Evolutionary conservation across 345 rosid species (phyloP).

Genomic region (Bruguiera sexangula): DNA sequence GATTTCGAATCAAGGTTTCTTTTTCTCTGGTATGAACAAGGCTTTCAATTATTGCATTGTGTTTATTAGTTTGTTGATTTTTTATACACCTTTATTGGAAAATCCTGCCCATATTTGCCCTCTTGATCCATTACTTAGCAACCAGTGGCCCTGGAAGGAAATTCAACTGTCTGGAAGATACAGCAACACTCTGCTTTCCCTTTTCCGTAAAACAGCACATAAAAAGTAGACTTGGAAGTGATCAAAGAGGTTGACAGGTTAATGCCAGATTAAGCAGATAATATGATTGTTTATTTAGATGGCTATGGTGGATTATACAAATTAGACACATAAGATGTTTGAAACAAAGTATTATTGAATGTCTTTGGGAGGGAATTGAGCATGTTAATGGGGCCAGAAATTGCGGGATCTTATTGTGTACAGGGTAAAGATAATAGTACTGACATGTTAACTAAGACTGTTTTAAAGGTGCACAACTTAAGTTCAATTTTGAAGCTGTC

Average conservation of each 20-base stretch:
- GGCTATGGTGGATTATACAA: not conserved
- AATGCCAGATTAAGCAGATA: too few relatives aligned
- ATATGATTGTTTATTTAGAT: not conserved
- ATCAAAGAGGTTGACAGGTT: too few relatives aligned
- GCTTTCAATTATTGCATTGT: not conserved
- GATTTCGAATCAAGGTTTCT: constrained; percentile 50
- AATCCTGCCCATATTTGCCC: not conserved
- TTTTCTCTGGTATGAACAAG: constrained; percentile 12
- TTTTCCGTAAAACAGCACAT: too few relatives aligned
- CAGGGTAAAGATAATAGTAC: too few relatives aligned
- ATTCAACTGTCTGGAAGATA: too few relatives aligned
- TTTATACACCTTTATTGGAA: not conserved
- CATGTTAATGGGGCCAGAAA: too few relatives aligned
- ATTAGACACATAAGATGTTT: not conserved
- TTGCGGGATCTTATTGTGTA: too few relatives aligned
- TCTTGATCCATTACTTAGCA: not conserved
- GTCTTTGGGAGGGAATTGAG: too few relatives aligned
- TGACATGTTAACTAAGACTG: too few relatives aligned
- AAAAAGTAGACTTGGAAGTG: too few relatives aligned
- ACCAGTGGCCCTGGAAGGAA: too few relatives aligned
- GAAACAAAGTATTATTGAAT: not conserved
- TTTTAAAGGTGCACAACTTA: not conserved
- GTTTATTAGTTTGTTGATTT: constrained; percentile 3
- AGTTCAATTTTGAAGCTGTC: not conserved
- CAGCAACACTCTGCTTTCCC: too few relatives aligned